These are phyloP conservation scores for Dictyostelium purpureum DNA, from an alignment of 78 protist genomes.

Conservation along the genomic window DNA sequence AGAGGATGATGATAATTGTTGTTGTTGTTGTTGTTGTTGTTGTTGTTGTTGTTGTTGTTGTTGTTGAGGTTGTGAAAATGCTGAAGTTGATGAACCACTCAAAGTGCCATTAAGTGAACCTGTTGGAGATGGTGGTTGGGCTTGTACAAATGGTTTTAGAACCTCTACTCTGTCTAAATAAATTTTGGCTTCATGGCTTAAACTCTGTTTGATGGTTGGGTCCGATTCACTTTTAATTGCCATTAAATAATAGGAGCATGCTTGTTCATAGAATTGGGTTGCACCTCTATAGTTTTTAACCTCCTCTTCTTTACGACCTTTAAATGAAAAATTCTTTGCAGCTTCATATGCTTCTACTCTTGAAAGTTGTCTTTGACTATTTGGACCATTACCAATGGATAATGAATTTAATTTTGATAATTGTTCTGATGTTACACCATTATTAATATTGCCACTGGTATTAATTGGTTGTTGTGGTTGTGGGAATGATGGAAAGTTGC, in stretches of 20 bases:
- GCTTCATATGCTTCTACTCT: conserved; percentile 72
- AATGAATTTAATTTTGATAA: conserved; percentile 37
- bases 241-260: conserved; percentile 33
- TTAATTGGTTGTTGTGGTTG: neutral
- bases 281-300: conserved; percentile 47
- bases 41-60: conserved; percentile 10
- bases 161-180: conserved; percentile 50
- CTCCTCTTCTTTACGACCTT: conserved; percentile 68
- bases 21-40: neutral
- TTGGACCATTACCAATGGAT: neutral
- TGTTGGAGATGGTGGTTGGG: conserved; percentile 11
- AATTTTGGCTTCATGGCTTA: conserved; percentile 44
- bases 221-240: conserved; percentile 69
- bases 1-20: neutral
- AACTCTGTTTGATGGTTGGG: conserved; percentile 23
- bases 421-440: neutral
- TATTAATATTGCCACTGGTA: neutral
- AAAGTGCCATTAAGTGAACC: neutral
- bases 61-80: conserved; percentile 23
- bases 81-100: neutral
- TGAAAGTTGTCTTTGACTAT: neutral
- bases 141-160: conserved; percentile 46
- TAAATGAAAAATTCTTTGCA: conserved; percentile 21
- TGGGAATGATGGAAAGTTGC: neutral
- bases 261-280: conserved; percentile 45